Conservation (phyloP, 1,139 yeast species). For the Scheffersomyces quercinus region DNA sequence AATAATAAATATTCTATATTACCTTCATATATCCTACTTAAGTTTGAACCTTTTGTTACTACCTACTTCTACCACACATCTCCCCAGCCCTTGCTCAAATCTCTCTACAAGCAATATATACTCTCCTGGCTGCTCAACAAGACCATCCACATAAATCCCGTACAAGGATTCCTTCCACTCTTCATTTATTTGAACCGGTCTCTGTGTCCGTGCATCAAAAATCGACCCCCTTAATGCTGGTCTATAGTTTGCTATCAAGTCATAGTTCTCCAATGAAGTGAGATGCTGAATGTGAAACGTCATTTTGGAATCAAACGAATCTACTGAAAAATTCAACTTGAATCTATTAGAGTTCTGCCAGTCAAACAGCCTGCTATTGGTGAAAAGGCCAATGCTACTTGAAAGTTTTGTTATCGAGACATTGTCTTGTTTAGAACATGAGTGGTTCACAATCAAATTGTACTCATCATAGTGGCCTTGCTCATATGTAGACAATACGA, state of each 20-base stretch:
- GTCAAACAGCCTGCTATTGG: slow-evolving; percentile 18
- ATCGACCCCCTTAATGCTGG: slow-evolving; percentile 48
- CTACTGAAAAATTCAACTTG: slow-evolving; percentile 28
- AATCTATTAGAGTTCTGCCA: slow-evolving; percentile 44
- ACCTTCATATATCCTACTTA: background rate
- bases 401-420: slow-evolving; percentile 21
- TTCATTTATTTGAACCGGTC: slow-evolving; percentile 35
- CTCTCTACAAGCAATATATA: slow-evolving; percentile 48
- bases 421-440: slow-evolving; percentile 4
- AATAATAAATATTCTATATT: too few relatives aligned
- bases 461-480: slow-evolving; percentile 7
- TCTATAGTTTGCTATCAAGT: slow-evolving; percentile 28
- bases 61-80: slow-evolving; percentile 39
- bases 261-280: slow-evolving; percentile 19
- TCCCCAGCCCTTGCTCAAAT: slow-evolving; percentile 48
- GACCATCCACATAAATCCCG: slow-evolving; percentile 44
- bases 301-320: slow-evolving; percentile 21
- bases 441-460: slow-evolving; percentile 13
- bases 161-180: slow-evolving; percentile 44
- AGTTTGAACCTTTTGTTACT: slow-evolving; percentile 11
- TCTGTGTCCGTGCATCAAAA: slow-evolving; percentile 29
- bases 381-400: slow-evolving; percentile 38
- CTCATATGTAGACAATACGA: slow-evolving; percentile 35
- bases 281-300: slow-evolving; percentile 28
- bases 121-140: slow-evolving; percentile 25